phyloP scores from a whole-genome alignment of 352 stramenopile species.

The Phytophthora meadii region DNA sequence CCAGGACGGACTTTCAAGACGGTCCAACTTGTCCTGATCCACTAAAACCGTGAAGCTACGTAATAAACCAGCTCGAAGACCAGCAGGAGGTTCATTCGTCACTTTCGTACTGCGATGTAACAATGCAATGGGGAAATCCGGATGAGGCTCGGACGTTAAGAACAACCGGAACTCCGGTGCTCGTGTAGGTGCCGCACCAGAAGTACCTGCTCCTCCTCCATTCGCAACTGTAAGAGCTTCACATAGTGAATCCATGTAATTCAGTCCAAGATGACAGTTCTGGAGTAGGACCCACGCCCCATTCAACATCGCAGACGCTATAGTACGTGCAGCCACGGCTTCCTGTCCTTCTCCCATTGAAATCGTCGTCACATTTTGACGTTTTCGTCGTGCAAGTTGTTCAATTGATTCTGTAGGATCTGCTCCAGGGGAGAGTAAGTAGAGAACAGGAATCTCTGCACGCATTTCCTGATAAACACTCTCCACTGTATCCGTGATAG shows the following conservation, averaged over 20 bases:
- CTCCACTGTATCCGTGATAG: slow-evolving; percentile 78
- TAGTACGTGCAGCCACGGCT: slow-evolving; percentile 57
- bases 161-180: slow-evolving; percentile 74
- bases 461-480: slow-evolving; percentile 74
- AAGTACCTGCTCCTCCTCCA: slow-evolving; percentile 15
- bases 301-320: slow-evolving; percentile 68
- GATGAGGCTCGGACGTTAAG: slow-evolving; percentile 73
- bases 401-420: slow-evolving; percentile 83
- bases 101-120: slow-evolving; percentile 76
- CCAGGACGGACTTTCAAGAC: slow-evolving; percentile 71
- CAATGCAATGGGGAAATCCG: slow-evolving; percentile 67
- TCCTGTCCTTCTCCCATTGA: slow-evolving; percentile 86
- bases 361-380: slow-evolving; percentile 71
- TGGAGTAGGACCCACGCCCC: slow-evolving; percentile 84
- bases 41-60: slow-evolving; percentile 79
- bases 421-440: slow-evolving; percentile 71
- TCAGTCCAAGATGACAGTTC: slow-evolving; percentile 79
- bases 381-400: slow-evolving; percentile 70
- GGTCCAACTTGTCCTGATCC: slow-evolving; percentile 83
- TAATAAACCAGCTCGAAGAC: slow-evolving; percentile 72
- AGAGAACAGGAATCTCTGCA: slow-evolving; percentile 70
- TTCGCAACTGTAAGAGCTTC: slow-evolving; percentile 47
- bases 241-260: slow-evolving; percentile 71
- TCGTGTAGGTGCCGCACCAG: slow-evolving; percentile 4
- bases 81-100: slow-evolving; percentile 79